Base-by-base conservation (phyloP, 768 basidiomycete species). In the Podaxis sp. region DNA sequence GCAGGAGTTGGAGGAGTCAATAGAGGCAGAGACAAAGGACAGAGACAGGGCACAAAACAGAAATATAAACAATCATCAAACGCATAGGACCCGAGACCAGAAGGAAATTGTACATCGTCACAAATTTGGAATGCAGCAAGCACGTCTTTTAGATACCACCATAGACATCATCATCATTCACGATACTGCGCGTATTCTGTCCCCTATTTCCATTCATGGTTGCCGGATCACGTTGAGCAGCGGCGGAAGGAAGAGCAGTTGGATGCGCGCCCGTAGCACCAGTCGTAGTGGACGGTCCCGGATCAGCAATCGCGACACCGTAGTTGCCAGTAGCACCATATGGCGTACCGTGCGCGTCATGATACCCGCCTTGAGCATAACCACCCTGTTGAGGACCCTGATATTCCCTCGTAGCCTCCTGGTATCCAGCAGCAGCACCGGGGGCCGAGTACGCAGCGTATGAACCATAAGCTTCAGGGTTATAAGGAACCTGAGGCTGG, bases 381-480 rank as follows among this genome's bases (percentile, higher is more conserved):
- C 64, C 62, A 57, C 74, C 72, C 38, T 68, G 66, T 19, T 52
- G 68, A 57, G 75, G 67, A 26, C 69, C 77, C 62, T 78, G 73
- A 64, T 76, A 73, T 63, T 72, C 72, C 33, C 75, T 63, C 19
- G 70, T 68, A 3, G 72, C 72, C 8, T 75, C 70, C 64, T 73
- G 72, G 59, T 76, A 76, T 8, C 67, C 70, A 7, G 64, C 68
- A 19, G 58, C 66, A 39, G 46, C 69, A 49, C 64, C 61, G 42
- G 56, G 63, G 24, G 70, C 65, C 8, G 73, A 69, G 62, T 78
- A 79, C 6, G 75, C 67, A 24, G 69, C 77, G 58, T 79, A 80
- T 19, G 76, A 76, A 2, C 77, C 78, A 66, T 81, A 82, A 0
- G 77, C 78, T 58, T 82, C 80, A 17, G 77, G 69, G 59, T 81